Base-by-base conservation (phyloP, 768 basidiomycete species). In the Nevesoporus exiguus region DNA sequence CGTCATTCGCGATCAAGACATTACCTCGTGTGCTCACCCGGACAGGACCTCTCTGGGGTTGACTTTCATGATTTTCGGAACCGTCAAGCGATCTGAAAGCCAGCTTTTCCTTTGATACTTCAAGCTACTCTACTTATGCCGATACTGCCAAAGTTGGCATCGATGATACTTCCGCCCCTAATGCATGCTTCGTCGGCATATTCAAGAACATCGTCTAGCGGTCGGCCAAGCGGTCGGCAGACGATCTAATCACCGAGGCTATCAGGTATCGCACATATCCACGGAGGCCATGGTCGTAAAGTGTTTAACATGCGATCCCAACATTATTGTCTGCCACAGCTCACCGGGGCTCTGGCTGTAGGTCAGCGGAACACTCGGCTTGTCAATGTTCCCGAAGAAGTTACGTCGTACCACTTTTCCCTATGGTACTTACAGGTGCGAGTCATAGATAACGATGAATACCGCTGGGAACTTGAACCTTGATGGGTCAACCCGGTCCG, bases 401-500 rank as follows among this genome's bases (percentile, higher is more conserved):
- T 45, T 30, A 27, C 36, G 7, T 21, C 21, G 10, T 25, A 43
- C 44, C 22, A 6, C 24, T 31, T 29, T n/a, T 36, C 39, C 42
- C 27, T 46, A 40, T 8, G 8, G 4, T 29, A 29, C 27, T 5
- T 29, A 8, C 41, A 48, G 50, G 25, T 34, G 41, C 34, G 30
- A n/a, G 52, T 42, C 37, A 14, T 36, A 17, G 8, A 49, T 39
- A 43, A 47, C 50, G 22, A 47, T 19, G 33, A 61, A 34, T 49
- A 41, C 44, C 29, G 47, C 52, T 22, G 39, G 39, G 49, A 45
- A 11, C n/a, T 8, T 21, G 21, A 21, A n/a, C n/a, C n/a, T 29
- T 8, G 5, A 8, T 24, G 5, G 21, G 15, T 44, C 17, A n/a
- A 4, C 43, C 8, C 17, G 27, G 17, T 30, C 13, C 41, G 49